Base-by-base conservation (phyloP, 1,139 yeast species). In the Debaryomycetaceae sp. region DNA sequence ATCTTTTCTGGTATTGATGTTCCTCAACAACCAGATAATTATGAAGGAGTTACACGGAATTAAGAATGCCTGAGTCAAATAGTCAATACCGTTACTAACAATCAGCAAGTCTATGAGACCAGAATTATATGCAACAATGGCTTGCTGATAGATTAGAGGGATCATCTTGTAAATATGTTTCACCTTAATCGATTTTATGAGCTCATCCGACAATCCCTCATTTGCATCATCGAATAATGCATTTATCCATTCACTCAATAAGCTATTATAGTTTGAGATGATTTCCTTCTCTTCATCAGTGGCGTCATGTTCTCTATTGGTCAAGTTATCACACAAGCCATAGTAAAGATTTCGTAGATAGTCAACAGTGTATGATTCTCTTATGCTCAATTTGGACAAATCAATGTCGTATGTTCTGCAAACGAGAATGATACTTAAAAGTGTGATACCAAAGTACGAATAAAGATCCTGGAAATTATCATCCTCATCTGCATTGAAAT, bases 191-290 rank as follows among this genome's bases (percentile, higher is more conserved):
- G 82, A 70, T 52, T 83, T 79, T 57, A 90, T 81, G 45, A 90
- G 67, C 34, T 86, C 91, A 61, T 91, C 97, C 0, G 96, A 83
- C 37, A 91, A 79, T 2, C 97, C 96, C 44, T 90, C 95, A 38
- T 88, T 80, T 40, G 62, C 59, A 45, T 70, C 77, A 48, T 88
- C 91, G 64, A 87, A 90, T 40, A 91, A 63, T 1, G 95, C 93
- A 37, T 78, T 71, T 38, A 87, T 77, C 98, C 98, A 91, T 37
- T 81, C 86, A 40, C 80, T 80, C 31, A 87, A 64, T 9, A 84
- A 69, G 36, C 72, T 79, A 41, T 72, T 68, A 52, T 68, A 72
- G 48, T 72, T 72, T 24, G 58, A 49, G 3, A 66, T 57, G 13
- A 70, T 68, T 5, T 63, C 63, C 9, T 50, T 50, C 37, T 69